phyloP scores from a whole-genome alignment of 306 rosid genomes.

The Prunus mira region DNA sequence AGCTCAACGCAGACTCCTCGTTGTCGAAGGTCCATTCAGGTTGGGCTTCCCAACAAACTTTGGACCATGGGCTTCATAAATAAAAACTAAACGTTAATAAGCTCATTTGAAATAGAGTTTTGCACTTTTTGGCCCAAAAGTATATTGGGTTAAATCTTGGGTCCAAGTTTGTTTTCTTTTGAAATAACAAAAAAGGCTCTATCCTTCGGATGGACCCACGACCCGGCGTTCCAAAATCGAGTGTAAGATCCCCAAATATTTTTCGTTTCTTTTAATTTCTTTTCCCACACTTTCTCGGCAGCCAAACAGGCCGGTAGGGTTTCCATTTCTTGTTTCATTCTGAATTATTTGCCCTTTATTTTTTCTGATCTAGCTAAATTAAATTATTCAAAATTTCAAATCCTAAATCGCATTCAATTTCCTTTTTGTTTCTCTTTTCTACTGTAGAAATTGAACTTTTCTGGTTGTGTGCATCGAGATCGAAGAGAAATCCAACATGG shows the following conservation, averaged over 20 bases:
- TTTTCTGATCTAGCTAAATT: not conserved
- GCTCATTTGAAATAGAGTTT: not conserved
- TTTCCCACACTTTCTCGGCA: slow-evolving; percentile 18
- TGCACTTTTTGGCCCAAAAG: not conserved
- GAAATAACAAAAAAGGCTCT: not conserved
- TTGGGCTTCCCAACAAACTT: not conserved
- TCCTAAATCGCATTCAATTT: not conserved
- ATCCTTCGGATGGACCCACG: not conserved
- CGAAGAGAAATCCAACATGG: slow-evolving; percentile 59
- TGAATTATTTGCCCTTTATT: not conserved
- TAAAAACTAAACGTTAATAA: not conserved
- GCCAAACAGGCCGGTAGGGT: slow-evolving; percentile 18
- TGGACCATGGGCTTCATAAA: not conserved
- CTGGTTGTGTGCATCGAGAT: slow-evolving; percentile 36
- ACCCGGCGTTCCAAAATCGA: not conserved
- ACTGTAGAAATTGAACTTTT: slow-evolving; percentile 38
- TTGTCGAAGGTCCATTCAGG: too few species aligned
- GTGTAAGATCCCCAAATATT: not conserved
- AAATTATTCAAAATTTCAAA: not conserved
- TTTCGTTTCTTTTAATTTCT: not conserved
- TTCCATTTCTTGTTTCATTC: not conserved
- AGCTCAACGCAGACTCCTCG: too few species aligned
- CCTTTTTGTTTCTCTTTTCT: not conserved
- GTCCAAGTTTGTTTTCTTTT: not conserved
- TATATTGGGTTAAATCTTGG: not conserved